Conservation (phyloP, 345 rosid species). For the Eucalyptus rudis region DNA sequence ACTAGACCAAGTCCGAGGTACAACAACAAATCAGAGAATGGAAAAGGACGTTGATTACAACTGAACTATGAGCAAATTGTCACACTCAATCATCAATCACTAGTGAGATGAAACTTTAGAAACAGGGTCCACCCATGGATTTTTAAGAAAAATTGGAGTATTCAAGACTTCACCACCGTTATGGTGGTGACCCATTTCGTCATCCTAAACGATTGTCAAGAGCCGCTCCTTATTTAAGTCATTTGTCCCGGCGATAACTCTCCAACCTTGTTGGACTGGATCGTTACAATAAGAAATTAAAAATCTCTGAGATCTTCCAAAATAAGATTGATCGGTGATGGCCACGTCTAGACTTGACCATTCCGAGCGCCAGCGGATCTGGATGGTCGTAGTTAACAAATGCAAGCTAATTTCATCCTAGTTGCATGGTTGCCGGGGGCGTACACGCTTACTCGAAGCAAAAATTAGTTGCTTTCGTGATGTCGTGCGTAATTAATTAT, state of each 20-base stretch:
- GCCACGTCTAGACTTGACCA: not conserved
- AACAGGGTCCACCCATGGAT: not conserved
- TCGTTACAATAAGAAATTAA: not conserved
- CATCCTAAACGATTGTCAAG: accelerated
- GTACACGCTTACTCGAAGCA: not conserved
- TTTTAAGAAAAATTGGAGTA: not conserved
- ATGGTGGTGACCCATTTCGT: no score
- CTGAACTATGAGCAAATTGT: not conserved
- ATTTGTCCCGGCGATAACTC: accelerated
- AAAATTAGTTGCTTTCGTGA: not conserved
- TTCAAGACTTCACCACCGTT: not conserved
- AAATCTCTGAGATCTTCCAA: not conserved
- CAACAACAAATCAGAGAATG: not conserved
- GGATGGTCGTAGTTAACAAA: not conserved
- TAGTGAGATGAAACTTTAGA: not conserved
- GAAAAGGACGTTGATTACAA: not conserved
- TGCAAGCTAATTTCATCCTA: not conserved
- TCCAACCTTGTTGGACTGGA: accelerated
- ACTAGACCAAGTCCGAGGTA: not conserved
- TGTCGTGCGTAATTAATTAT: not conserved
- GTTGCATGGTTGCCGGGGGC: not conserved
- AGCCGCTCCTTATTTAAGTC: accelerated
- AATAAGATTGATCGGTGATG: not conserved
- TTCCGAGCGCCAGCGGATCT: not conserved
- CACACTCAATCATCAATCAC: not conserved